These are phyloP conservation scores for Tuber borchii DNA, from an alignment of 495 filamentous ascomycete genomes.

Conservation along the genomic window DNA sequence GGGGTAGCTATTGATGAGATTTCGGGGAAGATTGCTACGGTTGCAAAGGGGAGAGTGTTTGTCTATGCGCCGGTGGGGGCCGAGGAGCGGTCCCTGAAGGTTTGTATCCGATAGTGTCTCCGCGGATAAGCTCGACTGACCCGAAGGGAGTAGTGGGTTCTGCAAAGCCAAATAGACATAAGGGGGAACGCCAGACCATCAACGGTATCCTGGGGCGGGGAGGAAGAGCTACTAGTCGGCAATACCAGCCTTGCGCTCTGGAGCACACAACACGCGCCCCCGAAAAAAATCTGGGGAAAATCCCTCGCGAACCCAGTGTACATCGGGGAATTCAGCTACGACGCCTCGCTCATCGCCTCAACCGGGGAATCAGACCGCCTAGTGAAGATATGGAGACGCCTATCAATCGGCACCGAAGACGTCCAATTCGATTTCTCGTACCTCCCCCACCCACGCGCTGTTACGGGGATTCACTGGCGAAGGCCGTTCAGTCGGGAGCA, in stretches of 20 bases:
- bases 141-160: slow-evolving; percentile 48
- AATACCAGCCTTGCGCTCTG: slow-evolving; percentile 66
- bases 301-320: slow-evolving; percentile 64
- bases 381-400: slow-evolving; percentile 84
- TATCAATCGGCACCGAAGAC: slow-evolving; percentile 76
- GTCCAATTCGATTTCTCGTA: slow-evolving; percentile 87
- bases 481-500: slow-evolving; percentile 67
- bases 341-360: slow-evolving; percentile 77
- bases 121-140: slow-evolving; percentile 18
- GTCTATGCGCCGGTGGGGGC: slow-evolving; percentile 73
- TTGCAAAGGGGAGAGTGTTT: slow-evolving; percentile 58
- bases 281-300: slow-evolving; percentile 61
- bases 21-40: slow-evolving; percentile 78
- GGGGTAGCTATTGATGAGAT: slow-evolving; percentile 70
- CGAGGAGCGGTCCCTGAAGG: slow-evolving; percentile 62
- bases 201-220: slow-evolving; percentile 77
- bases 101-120: slow-evolving; percentile 39
- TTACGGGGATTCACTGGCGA: slow-evolving; percentile 83
- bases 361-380: slow-evolving; percentile 72
- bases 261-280: slow-evolving; percentile 49
- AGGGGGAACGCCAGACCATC: slow-evolving; percentile 2
- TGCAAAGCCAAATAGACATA: slow-evolving; percentile 45
- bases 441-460: slow-evolving; percentile 68
- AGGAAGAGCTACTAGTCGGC: slow-evolving; percentile 75
- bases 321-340: slow-evolving; percentile 74